phyloP scores from a whole-genome alignment of 73 alveolate species.

The Diophrys appendiculata region DNA sequence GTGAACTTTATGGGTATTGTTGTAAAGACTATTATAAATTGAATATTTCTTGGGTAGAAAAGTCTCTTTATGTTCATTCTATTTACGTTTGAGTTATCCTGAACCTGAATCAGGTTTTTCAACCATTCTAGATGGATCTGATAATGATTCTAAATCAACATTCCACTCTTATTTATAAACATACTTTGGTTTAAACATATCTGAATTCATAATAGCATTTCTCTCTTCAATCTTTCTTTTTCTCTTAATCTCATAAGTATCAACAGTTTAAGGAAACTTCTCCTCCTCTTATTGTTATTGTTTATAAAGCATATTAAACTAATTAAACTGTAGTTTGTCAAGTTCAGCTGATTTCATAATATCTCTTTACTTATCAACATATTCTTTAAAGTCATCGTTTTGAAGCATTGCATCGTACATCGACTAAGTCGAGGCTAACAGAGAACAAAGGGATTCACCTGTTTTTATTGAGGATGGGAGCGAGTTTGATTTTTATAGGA shows the following conservation, averaged over 20 bases:
- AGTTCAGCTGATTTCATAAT: too few species aligned
- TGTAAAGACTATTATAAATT: neutral
- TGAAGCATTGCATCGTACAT: neutral
- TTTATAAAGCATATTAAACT: too few species aligned
- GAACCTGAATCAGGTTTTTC: neutral
- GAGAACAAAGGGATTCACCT: neutral
- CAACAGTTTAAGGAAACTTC: too few species aligned
- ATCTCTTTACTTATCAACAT: too few species aligned
- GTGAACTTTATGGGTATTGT: slow-evolving; percentile 7
- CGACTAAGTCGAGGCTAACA: neutral
- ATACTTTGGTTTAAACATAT: neutral
- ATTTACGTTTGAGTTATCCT: slow-evolving; percentile 10
- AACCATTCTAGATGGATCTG: neutral
- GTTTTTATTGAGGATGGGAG: neutral
- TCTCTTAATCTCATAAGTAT: neutral
- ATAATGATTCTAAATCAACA: neutral
- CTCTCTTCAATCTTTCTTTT: neutral
- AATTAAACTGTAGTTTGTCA: too few species aligned
- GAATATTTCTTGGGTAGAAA: slow-evolving; percentile 43
- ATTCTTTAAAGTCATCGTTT: neutral
- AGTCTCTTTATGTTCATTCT: slow-evolving; percentile 59
- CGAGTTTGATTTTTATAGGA: too few species aligned
- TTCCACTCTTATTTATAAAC: neutral
- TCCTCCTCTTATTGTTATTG: too few species aligned
- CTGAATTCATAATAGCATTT: neutral